Conservation (phyloP, 2,329 filamentous ascomycete species). For the Penicillium sp. region DNA sequence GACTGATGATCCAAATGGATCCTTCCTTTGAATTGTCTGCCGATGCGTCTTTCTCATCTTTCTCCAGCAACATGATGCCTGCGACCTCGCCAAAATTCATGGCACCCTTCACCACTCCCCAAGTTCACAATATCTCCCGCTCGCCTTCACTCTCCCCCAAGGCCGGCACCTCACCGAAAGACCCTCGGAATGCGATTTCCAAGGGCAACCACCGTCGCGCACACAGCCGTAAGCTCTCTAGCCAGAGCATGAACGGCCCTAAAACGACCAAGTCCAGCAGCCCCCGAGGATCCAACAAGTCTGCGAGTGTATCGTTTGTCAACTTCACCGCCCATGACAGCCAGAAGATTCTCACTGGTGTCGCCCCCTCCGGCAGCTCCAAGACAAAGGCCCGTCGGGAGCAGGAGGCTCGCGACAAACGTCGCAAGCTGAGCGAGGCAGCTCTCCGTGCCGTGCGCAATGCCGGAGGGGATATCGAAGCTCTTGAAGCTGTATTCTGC, state of each 20-base stretch:
- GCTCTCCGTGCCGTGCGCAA: constrained; percentile 44
- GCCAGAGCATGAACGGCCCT: constrained; percentile 32
- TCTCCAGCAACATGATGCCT: constrained; percentile 26
- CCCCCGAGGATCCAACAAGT: constrained; percentile 32
- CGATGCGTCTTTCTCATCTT: constrained; percentile 34
- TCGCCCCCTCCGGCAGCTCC: constrained; percentile 83
- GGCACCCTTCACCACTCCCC: constrained; percentile 31
- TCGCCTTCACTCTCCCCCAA: constrained; percentile 42
- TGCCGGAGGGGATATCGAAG: constrained; percentile 48
- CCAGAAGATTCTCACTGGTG: constrained; percentile 75
- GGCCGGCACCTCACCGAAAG: constrained; percentile 28
- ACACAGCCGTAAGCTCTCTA: constrained; percentile 43
- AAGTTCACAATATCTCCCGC: constrained; percentile 27
- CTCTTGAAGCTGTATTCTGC: constrained; percentile 41
- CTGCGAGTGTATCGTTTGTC: constrained; percentile 66
- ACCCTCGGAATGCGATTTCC: constrained; percentile 22
- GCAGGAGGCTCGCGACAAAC: constrained; percentile 77
- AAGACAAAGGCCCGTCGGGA: constrained; percentile 95
- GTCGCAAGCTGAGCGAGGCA: constrained; percentile 49
- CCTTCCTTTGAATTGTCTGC: constrained; percentile 36
- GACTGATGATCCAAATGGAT: constrained; percentile 42
- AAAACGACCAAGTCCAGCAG: constrained; percentile 36
- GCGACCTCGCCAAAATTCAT: constrained; percentile 26
- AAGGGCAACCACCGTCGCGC: constrained; percentile 37
- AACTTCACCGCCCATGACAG: constrained; percentile 86